A percentile compares a stretch with the other conserved stretches of the same genome.
These are phyloP conservation scores for Aspergillus ustus DNA, from an alignment of 2,329 filamentous ascomycete species.

Conservation along the genomic window DNA sequence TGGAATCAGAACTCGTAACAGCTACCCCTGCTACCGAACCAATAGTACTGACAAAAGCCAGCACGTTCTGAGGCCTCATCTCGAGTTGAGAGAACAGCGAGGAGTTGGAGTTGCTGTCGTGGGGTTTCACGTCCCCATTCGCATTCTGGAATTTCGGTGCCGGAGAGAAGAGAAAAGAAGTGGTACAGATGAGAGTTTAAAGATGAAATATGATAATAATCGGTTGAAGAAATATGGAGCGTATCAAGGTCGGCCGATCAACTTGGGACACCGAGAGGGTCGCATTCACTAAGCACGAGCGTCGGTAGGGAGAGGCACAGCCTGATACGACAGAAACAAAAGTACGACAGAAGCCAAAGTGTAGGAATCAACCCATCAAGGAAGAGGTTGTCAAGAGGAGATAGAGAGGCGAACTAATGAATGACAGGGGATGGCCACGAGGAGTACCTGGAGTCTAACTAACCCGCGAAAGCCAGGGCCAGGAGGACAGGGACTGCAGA, in stretches of 20 bases:
- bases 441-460: not conserved
- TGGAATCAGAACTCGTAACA: slow-evolving; percentile 20
- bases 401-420: not conserved
- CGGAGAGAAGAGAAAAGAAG: not conserved
- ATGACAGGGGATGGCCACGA: not conserved
- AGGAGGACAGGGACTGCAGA: not conserved
- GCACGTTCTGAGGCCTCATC: slow-evolving; percentile 28
- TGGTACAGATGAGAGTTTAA: slow-evolving; percentile 2
- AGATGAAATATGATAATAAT: slow-evolving; percentile 1
- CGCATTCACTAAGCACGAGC: not conserved
- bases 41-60: slow-evolving; percentile 26
- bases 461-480: not conserved
- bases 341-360: not conserved
- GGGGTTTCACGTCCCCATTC: slow-evolving; percentile 7
- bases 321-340: not conserved
- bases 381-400: not conserved
- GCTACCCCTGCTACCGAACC: slow-evolving; percentile 25
- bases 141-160: slow-evolving; percentile 9
- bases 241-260: not conserved
- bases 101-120: not conserved
- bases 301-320: not conserved
- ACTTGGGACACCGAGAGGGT: not conserved
- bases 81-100: slow-evolving; percentile 11
- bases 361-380: not conserved
- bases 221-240: not conserved